Evolutionary conservation across 768 basidiomycete species (phyloP).

Genomic region (Nidula microcarpa): DNA sequence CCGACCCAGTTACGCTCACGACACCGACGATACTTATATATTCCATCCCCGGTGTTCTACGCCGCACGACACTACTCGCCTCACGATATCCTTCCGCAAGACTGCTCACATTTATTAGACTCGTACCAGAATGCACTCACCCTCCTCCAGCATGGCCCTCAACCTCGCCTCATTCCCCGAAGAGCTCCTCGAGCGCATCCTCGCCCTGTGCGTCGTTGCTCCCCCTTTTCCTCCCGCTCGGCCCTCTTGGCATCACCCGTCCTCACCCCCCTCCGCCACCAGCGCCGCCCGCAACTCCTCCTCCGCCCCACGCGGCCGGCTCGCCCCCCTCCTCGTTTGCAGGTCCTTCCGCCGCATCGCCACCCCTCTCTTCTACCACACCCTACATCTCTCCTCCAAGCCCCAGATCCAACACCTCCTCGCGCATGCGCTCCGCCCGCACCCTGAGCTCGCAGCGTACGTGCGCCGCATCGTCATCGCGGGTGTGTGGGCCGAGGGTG

Average conservation of each 20-base stretch:
- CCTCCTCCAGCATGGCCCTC: background rate
- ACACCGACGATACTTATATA: background rate
- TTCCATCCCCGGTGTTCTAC: background rate
- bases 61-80: background rate
- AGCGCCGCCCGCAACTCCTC: conserved; percentile 1
- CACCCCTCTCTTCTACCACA: conserved; percentile 55
- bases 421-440: conserved; percentile 28
- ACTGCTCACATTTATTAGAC: background rate
- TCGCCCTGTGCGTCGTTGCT: conserved; percentile 19
- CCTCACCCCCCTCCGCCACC: background rate
- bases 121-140: background rate
- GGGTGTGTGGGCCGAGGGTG: conserved; percentile 36
- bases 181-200: conserved; percentile 29
- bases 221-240: conserved; percentile 4
- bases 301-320: conserved; percentile 30
- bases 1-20: too few species aligned
- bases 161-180: conserved; percentile 23
- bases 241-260: conserved; percentile 11
- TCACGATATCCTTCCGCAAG: background rate
- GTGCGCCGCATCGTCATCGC: conserved; percentile 39
- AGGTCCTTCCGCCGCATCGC: conserved; percentile 52
- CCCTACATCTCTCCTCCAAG: conserved; percentile 38
- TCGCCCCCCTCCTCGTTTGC: conserved; percentile 51
- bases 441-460: conserved; percentile 31
- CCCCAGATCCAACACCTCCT: conserved; percentile 35